Evolutionary conservation across 2,329 filamentous ascomycete species (phyloP).

Genomic region (Tolypocladium inflatum): DNA sequence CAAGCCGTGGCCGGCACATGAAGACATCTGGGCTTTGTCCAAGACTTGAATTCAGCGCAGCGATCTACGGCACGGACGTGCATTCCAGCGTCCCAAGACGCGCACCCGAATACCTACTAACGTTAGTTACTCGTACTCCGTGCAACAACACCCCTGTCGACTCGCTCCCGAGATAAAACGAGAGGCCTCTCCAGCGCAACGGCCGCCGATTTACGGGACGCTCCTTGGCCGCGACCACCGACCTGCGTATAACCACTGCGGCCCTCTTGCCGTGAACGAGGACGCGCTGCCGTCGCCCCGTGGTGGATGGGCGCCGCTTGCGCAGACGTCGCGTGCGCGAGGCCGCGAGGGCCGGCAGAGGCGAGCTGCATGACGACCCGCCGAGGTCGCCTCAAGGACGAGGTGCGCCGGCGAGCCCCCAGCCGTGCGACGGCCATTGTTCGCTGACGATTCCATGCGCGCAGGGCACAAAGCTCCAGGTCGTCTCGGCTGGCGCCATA

Average conservation of each 20-base stretch:
- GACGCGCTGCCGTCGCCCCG: not conserved
- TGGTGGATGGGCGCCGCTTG: not conserved
- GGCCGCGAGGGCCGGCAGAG: not conserved
- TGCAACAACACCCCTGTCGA: not conserved
- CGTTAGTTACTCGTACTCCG: no score
- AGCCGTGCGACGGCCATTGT: not conserved
- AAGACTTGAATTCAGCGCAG: not conserved
- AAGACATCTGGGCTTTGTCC: no score
- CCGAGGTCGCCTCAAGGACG: constrained; percentile 45
- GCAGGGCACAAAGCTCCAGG: constrained; percentile 48
- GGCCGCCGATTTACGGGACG: not conserved
- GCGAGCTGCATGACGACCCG: constrained; percentile 24
- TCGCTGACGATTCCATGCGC: not conserved
- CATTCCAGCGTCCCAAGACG: not conserved
- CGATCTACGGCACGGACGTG: not conserved
- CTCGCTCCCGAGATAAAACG: not conserved
- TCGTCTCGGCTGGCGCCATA: constrained; percentile 45
- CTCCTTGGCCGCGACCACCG: not conserved
- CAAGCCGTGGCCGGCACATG: not conserved
- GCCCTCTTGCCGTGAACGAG: not conserved
- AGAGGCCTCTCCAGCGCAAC: not conserved
- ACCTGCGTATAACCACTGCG: not conserved
- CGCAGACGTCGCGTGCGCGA: constrained; percentile 2
- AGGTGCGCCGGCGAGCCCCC: constrained; percentile 29
- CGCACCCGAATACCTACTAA: no score